Base-by-base conservation (phyloP, 176 grass and related monocot species). In the Panicum miliaceum region DNA sequence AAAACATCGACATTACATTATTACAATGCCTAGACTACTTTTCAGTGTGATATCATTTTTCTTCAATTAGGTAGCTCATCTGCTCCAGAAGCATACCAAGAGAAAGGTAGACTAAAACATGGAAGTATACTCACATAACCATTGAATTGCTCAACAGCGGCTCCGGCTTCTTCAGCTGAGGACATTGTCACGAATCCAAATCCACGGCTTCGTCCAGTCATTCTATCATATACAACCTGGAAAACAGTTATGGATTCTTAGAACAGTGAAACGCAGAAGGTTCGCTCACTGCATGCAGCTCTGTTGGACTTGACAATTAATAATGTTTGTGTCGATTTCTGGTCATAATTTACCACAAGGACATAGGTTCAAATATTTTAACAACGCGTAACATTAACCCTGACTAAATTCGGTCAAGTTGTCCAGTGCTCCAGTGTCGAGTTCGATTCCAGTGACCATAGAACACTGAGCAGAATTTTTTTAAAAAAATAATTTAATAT, bases 181-280 rank as follows among this genome's bases (percentile, higher is more conserved):
- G 90, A 90, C 97, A 99, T 99, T 35, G 93, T 96, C 25, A 96
- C 97, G 45, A 99, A 99, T 47, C 88, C 96, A 86, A 96, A 99
- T 45, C 97, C 96, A 83, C 97, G 94, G 86, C 97, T 99, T 64
- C 84, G 89, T 89, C 93, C 97, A 12, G 91, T 92, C 83, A 90
- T 23, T 87, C 92, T 96, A 69, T 99, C 97, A 79, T 99, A 99
- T 32, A 99, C 90, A 59, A 99, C 97, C 97, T 96, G 65, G 63
- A 87, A 68, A 50, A 79, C 56, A 80, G 4, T 12, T 26, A 4
- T 20, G 54, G 35, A 79, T 57, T 61, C 1, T 35, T 46, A 48
- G 42, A 64, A 75, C 23, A 40, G 18, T 18, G 41, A 12, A 50
- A 64, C 29, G 75, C 4, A 64, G 76, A 58, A 29, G 20, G 13